These are phyloP conservation scores for Pelagomonas calceolata DNA, from an alignment of 108 stramenopile genomes.

Conservation along the genomic window DNA sequence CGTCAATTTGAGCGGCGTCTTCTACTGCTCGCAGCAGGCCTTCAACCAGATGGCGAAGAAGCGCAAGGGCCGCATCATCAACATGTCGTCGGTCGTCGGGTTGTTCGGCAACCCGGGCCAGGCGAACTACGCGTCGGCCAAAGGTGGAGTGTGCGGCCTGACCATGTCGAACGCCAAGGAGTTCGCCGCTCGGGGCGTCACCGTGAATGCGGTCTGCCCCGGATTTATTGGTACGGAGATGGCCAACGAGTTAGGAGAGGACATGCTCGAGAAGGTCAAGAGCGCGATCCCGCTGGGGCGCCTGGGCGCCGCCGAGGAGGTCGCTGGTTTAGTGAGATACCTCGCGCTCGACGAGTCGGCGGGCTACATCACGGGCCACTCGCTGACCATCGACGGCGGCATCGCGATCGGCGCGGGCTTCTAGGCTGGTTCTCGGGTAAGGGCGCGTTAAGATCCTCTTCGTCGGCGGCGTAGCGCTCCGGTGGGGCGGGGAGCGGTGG, in stretches of 20 bases:
- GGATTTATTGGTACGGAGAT: conserved; percentile 81
- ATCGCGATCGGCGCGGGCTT: conserved; percentile 68
- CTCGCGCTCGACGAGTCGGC: conserved; percentile 77
- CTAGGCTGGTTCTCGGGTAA: too few relatives aligned
- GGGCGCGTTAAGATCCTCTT: too few relatives aligned
- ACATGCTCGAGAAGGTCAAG: conserved; percentile 44
- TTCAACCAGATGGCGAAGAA: conserved; percentile 78
- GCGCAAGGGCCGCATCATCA: conserved; percentile 85
- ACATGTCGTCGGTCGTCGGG: conserved; percentile 88
- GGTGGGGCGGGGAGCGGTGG: too few relatives aligned
- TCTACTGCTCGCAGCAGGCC: conserved; percentile 86
- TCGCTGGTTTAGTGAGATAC: conserved; percentile 53
- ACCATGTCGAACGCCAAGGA: conserved; percentile 79
- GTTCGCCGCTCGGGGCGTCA: conserved; percentile 61
- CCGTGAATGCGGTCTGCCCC: conserved; percentile 74
- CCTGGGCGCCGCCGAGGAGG: conserved; percentile 77
- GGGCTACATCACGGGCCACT: conserved; percentile 80
- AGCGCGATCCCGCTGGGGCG: conserved; percentile 65
- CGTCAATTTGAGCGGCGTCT: conserved; percentile 84
- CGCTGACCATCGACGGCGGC: conserved; percentile 90
- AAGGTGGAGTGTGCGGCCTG: conserved; percentile 78
- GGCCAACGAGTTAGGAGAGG: conserved; percentile 55
- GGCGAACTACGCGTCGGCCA: conserved; percentile 86
- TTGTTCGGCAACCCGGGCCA: conserved; percentile 92
- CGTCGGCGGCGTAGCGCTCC: too few relatives aligned